Evolutionary conservation across 2,329 filamentous ascomycete species (phyloP).

Genomic region (Fusarium xyrophilum): DNA sequence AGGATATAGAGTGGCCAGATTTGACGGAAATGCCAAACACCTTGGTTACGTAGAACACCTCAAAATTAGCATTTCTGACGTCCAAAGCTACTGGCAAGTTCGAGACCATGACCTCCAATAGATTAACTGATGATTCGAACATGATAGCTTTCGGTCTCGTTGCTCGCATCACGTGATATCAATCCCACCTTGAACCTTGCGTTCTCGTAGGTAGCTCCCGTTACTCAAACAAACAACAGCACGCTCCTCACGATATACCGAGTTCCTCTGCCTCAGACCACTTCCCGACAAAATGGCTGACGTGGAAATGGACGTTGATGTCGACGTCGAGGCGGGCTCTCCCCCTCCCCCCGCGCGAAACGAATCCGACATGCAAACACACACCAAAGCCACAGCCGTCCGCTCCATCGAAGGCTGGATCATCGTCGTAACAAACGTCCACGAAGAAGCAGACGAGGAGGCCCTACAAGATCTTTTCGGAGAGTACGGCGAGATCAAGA

Average conservation of each 20-base stretch:
- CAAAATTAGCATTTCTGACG: background rate
- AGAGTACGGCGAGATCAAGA: slow-evolving; percentile 87
- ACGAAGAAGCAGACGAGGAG: slow-evolving; percentile 87
- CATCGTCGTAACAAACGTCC: slow-evolving; percentile 83
- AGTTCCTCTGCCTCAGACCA: background rate
- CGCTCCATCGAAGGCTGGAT: slow-evolving; percentile 92
- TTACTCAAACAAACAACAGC: background rate
- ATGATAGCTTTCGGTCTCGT: background rate
- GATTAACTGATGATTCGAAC: background rate
- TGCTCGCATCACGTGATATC: slow-evolving; percentile 23
- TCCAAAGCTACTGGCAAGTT: background rate
- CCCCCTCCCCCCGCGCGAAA: slow-evolving; percentile 54
- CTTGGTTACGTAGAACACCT: background rate
- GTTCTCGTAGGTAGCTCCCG: background rate
- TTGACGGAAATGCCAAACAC: background rate
- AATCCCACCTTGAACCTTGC: slow-evolving; percentile 8
- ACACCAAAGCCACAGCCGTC: slow-evolving; percentile 77
- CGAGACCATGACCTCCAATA: background rate
- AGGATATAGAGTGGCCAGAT: slow-evolving; percentile 1
- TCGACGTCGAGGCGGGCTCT: slow-evolving; percentile 46
- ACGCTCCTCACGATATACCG: background rate
- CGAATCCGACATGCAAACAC: slow-evolving; percentile 73
- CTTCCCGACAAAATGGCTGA: slow-evolving; percentile 55
- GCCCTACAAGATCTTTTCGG: slow-evolving; percentile 81
- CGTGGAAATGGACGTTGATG: slow-evolving; percentile 66